phyloP scores from a whole-genome alignment of 2,329 filamentous ascomycete genomes.

The Penicillium hesseltinei region DNA sequence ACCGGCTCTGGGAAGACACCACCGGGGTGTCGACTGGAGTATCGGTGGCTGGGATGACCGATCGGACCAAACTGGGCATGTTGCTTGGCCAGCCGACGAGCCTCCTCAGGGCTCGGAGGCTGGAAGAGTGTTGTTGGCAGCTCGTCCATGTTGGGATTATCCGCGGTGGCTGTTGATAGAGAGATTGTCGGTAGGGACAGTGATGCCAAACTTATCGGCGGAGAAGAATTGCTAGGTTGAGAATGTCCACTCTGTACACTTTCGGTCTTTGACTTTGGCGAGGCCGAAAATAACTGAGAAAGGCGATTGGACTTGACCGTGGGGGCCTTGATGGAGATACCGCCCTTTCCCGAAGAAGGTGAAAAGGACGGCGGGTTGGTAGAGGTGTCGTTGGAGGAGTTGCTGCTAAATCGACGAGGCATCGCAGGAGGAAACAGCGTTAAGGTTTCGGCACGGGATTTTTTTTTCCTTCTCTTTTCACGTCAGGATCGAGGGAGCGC shows the following conservation, averaged over 20 bases:
- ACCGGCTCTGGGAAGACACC: slow-evolving; percentile 76
- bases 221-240: slow-evolving; percentile 50
- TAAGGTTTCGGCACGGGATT: slow-evolving; percentile 9
- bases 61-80: slow-evolving; percentile 92
- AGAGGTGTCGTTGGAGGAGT: slow-evolving; percentile 55
- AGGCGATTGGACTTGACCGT: slow-evolving; percentile 70
- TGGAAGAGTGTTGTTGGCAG: slow-evolving; percentile 79
- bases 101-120: slow-evolving; percentile 81
- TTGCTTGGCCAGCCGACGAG: slow-evolving; percentile 68
- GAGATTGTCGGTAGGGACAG: slow-evolving; percentile 86
- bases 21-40: slow-evolving; percentile 84
- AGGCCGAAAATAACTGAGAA: slow-evolving; percentile 77
- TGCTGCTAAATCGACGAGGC: slow-evolving; percentile 62
- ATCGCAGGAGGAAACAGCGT: slow-evolving; percentile 49
- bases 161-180: slow-evolving; percentile 78
- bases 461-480: neutral
- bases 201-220: slow-evolving; percentile 67
- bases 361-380: slow-evolving; percentile 51
- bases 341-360: slow-evolving; percentile 55
- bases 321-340: slow-evolving; percentile 48
- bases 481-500: slow-evolving; percentile 14
- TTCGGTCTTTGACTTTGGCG: slow-evolving; percentile 71
- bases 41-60: slow-evolving; percentile 74
- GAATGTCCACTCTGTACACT: slow-evolving; percentile 55
- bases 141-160: slow-evolving; percentile 71